Conservation (phyloP, 257 asterid genomes). For the Petrea volubilis region DNA sequence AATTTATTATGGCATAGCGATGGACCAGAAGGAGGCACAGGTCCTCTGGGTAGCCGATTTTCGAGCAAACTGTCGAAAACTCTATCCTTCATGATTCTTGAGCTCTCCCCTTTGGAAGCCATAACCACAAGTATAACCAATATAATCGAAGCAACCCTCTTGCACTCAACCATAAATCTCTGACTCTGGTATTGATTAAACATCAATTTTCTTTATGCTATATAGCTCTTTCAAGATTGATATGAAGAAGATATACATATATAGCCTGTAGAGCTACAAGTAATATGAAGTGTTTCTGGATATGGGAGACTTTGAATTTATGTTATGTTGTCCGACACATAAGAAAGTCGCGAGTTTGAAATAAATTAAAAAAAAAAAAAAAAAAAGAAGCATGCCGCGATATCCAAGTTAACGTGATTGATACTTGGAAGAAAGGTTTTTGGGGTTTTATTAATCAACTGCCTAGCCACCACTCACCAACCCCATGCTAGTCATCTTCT, state of each 20-base stretch:
- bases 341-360: constrained; percentile 27
- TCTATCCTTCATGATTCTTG: constrained; percentile 28
- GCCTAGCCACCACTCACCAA: constrained; percentile 2
- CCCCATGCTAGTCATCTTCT: not conserved
- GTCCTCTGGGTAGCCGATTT: constrained; percentile 59
- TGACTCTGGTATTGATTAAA: not conserved
- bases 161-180: not conserved
- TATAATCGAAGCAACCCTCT: constrained; percentile 28
- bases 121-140: constrained; percentile 19
- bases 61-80: constrained; percentile 24
- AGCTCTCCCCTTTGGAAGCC: constrained; percentile 35
- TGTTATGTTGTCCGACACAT: not conserved
- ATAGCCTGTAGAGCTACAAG: not conserved
- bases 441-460: constrained; percentile 9
- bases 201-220: not conserved
- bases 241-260: not conserved
- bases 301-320: constrained; percentile 22
- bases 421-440: constrained; percentile 27
- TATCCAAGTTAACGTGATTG: constrained; percentile 12
- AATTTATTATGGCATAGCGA: constrained; percentile 61
- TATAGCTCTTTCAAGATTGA: not conserved
- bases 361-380: not conserved
- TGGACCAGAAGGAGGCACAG: constrained; percentile 70
- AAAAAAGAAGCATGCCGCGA: constrained; percentile 7
- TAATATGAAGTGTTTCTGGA: not conserved